A percentile compares a stretch with the other conserved stretches of the same genome.
phyloP scores from a whole-genome alignment of 768 basidiomycete species.

The Candolleomyces eurysporus region DNA sequence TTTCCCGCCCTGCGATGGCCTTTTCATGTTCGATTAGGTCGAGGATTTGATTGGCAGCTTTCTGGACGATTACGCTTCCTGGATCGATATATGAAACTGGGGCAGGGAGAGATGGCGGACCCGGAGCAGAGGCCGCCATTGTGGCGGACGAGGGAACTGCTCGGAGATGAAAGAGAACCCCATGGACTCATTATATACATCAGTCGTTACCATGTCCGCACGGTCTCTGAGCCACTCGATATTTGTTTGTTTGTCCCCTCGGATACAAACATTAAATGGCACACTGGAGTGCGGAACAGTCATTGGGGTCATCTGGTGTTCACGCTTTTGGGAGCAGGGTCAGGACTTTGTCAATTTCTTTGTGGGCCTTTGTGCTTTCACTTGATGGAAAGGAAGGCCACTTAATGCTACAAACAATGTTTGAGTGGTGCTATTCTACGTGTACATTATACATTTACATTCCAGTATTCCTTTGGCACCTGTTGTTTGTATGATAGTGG shows the following conservation, averaged over 20 bases:
- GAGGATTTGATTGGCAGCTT: conserved; percentile 18
- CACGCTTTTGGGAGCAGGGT: conserved; percentile 74
- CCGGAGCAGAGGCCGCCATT: conserved; percentile 3
- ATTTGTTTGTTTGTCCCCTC: conserved; percentile 8
- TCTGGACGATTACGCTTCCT: conserved; percentile 18
- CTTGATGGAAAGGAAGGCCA: conserved; percentile 48
- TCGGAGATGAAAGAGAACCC: no score
- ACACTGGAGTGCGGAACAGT: no score
- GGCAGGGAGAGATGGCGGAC: conserved; percentile 3
- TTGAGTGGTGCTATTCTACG: no score
- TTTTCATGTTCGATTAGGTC: conserved; percentile 20
- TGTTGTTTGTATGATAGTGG: no score
- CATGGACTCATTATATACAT: no score
- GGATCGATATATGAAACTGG: not conserved
- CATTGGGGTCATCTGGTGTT: conserved; percentile 83
- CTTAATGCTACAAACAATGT: not conserved
- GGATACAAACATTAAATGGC: conserved; percentile 16
- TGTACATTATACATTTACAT: no score
- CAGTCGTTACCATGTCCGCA: no score
- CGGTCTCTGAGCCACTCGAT: not conserved
- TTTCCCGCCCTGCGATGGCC: conserved; percentile 10
- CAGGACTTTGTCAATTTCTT: conserved; percentile 67
- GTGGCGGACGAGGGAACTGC: not conserved
- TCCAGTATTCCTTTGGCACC: no score
- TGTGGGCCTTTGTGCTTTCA: conserved; percentile 62